phyloP scores from a whole-genome alignment of 345 rosid species.

The Syzygium aqueum region DNA sequence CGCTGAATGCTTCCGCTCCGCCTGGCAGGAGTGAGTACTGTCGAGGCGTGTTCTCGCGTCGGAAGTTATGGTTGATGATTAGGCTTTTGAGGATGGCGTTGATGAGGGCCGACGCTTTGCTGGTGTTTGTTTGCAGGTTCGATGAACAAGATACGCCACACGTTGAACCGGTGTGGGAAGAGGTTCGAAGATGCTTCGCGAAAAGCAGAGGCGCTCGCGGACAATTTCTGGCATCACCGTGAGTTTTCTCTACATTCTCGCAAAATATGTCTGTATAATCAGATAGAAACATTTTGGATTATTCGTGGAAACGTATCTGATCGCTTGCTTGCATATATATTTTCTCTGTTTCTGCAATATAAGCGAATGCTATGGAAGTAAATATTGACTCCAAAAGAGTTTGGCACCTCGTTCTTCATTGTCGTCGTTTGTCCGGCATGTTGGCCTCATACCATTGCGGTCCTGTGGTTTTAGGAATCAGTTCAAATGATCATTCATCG shows the following conservation, averaged over 20 bases:
- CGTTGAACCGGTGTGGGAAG: slow-evolving; percentile 20
- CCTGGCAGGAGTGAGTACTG: not conserved
- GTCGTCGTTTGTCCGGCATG: not conserved
- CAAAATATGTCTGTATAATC: not conserved
- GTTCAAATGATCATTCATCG: not conserved
- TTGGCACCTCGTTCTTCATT: not conserved
- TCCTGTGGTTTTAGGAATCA: not conserved
- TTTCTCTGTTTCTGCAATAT: not conserved
- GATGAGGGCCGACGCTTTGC: not conserved
- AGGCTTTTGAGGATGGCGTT: not conserved
- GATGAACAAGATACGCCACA: slow-evolving; percentile 11
- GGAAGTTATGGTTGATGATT: not conserved
- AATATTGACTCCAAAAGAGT: not conserved
- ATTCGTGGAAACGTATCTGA: not conserved
- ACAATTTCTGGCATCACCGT: slow-evolving; percentile 1
- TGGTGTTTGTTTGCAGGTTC: not conserved
- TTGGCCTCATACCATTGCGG: not conserved
- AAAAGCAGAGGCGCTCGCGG: slow-evolving; percentile 43
- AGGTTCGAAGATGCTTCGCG: slow-evolving; percentile 44
- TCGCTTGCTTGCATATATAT: not conserved
- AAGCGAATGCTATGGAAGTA: not conserved
- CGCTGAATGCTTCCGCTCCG: not conserved
- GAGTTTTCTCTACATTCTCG: not conserved
- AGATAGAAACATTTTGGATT: not conserved
- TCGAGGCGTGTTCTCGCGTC: not conserved